Base-by-base conservation (phyloP, 1,284 basidiomycete species). In the Irpex sp. region DNA sequence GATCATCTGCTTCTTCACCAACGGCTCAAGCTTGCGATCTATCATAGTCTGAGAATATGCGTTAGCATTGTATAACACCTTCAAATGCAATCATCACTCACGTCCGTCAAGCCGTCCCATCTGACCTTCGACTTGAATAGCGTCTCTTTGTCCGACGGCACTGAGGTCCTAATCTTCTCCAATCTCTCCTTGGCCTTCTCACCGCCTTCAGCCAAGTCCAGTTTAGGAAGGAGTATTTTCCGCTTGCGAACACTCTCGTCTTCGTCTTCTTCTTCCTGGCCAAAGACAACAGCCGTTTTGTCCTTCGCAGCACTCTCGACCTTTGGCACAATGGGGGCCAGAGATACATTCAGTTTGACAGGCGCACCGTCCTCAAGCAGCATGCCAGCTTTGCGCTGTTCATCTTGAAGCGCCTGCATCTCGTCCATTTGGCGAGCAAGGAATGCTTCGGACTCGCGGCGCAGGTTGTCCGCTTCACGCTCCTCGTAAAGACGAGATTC, bases 281-380 rank as follows among this genome's bases (percentile, higher is more conserved):
- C 92, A 14, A 89, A 85, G 1, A 83, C 77, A 1, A 80, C 74
- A 65, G 78, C 83, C 68, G 79, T 81, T 66, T 84, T 82, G 66
- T 84, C 82, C 58, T 81, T 78, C 8, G 75, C 68, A 18, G 70
- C 69, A 1, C 73, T 74, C 54, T 81, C 83, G 39, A 80, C 72
- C 68, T 84, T 87, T 21, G 72, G 65, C n/a, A 74, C 70, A 2
- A 75, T 74, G 9, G 80, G 72, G 16, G 82, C 80, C 42, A 89
- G 78, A 2, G 85, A 87, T 19, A 95, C 88, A 64, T 87, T 90
- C 54, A 96, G 80, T 69, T 88, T 87, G 67, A 96, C 88, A 5
- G 93, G 93, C 8, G 91, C 91, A 23, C 91, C 91, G 65, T 96
- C 93, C 66, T 96, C 94, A 21, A 94, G 81, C n/a, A 96, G 76